Evolutionary conservation across 176 grass and related monocot genomes (phyloP).

Genomic region (maize (Zea mays)): Zm-B73-REFERENCE-NAM-5.0 NC_050100.1:186655501-186656000

Average conservation of each 20-base stretch:
- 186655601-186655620: too few species aligned
- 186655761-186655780: slow-evolving; percentile 36
- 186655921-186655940: background rate
- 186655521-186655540: too few species aligned
- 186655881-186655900: slow-evolving; percentile 46
- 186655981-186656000: background rate
- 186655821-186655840: slow-evolving; percentile 40
- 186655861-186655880: slow-evolving; percentile 72
- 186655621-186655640: background rate
- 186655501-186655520: too few species aligned
- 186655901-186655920: background rate
- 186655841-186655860: slow-evolving; percentile 51
- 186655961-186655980: background rate
- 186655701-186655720: background rate
- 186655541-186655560: too few species aligned
- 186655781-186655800: slow-evolving; percentile 44
- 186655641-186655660: too few species aligned
- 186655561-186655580: too few species aligned
- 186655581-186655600: too few species aligned
- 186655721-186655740: slow-evolving; percentile 36
- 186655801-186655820: slow-evolving; percentile 49
- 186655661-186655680: too few species aligned
- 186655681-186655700: background rate
- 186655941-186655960: slow-evolving; percentile 23
- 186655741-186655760: slow-evolving; percentile 49